Base-by-base conservation (phyloP, 305 asterid species). In the Fraxinus nigra region DNA sequence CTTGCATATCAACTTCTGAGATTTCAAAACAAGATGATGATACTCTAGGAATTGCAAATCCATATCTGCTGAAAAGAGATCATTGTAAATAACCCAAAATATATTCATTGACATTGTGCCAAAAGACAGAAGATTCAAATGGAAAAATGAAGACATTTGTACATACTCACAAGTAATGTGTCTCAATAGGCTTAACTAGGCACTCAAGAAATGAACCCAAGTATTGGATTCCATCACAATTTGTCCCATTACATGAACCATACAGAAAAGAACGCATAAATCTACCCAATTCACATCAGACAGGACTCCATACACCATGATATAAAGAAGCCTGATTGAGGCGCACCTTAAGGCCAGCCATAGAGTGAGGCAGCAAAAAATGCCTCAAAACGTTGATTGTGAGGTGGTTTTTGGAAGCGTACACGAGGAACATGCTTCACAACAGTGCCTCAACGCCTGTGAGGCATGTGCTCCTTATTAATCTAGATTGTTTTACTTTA, bases 21-120 rank as follows among this genome's bases (percentile, higher is more conserved):
- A 96, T 88, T 91, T 92, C 98, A 89, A 96, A 92, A 85, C 83
- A 87, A 22, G 97, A 93, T 67, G 90, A 86, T n/a, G 95, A 85
- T 81, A 96, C 76, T 85, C 93, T 89, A 78, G 93, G 94, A 83
- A 89, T 82, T 77, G 76, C 69, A 54, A 89, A 83, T 61, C 94
- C 92, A 79, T 69, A 88, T 84, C 98, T 93, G 97, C 78, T 76
- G 78, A 78, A 76, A 81, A 81, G 72, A 80, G 4, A 80, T 51
- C 69, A 76, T 70, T 35, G 61, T 82, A 75, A 72, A 43, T 78
- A 67, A 77, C 48, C 81, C 85, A 76, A 61, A 79, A 37, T 76
- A 40, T 28, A 28, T 3, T 67, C 20, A 67, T 28, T 11, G 74
- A 67, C 33, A 32, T 28, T 40, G 30, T 69, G 73, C n/a, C 6